Evolutionary conservation across 176 grass and related monocot species (phyloP), one percentile per base, ranked within the genome.

Genomic region (Paspalum notatum): DNA sequence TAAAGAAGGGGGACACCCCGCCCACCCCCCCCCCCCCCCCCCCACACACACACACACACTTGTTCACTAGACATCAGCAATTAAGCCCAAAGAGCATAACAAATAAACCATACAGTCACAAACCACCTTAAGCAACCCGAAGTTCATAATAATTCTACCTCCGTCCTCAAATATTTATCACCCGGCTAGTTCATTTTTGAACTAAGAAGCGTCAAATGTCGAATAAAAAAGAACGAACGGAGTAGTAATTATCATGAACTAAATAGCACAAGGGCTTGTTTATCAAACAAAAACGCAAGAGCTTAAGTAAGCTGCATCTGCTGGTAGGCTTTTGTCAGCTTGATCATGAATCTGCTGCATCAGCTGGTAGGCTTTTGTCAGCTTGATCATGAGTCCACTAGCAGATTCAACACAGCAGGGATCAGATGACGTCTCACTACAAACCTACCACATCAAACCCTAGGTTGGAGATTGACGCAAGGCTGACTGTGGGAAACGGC

Each of bases 371-470:
- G 52, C 20, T 22, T 62, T 1, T 58, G 42, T 3, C 5, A 20
- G 17, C 42, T 15, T 20, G 20, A 75, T 61, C 49, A 53, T 14
- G 70, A 75, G 13, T 66, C 10, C 38, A 25, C 20, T 42, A 50
- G 3, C 12, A 7, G 62, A 11, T 77, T 51, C 41, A 76, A 39
- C 16, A 66, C 37, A 20, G 25, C 41, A 56, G 22, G 48, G 15
- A 52, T 45, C 63, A 57, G 16, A 12, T 55, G 45, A 56, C 24
- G 16, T 40, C 9, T 24, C 8, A 44, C 5, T 44, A 70, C 17
- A 32, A 46, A 46, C 47, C 46, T 59, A 46, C 4, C 6, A 66
- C 60, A 56, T 12, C 42, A 12, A 85, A 80, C 84, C 76, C 76
- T 80, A 86, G 25, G 25, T 65, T 26, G 76, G 49, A 54, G 24